These are phyloP conservation scores for Telfairia occidentalis DNA, from an alignment of 331 rosid genomes.

Conservation along the genomic window DNA sequence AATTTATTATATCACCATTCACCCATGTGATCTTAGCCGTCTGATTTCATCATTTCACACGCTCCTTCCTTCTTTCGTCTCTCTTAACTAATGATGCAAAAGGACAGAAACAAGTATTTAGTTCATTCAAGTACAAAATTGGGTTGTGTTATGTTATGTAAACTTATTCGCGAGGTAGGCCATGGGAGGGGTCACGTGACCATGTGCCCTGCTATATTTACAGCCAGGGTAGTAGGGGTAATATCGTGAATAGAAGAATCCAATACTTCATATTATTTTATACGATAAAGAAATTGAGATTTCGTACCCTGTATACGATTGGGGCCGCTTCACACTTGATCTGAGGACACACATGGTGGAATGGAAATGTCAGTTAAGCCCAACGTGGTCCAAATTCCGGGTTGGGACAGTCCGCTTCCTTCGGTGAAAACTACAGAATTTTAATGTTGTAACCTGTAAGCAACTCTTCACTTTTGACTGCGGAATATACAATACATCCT, in stretches of 20 bases:
- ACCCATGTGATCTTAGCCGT: slow-evolving; percentile 1
- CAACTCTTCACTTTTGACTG: not conserved
- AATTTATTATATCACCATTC: no score
- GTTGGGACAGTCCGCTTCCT: not conserved
- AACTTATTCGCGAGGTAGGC: not conserved
- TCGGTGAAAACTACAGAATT: not conserved
- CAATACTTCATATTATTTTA: not conserved
- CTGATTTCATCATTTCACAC: not conserved
- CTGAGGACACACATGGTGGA: not conserved
- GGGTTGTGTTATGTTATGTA: not conserved
- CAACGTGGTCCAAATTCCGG: not conserved
- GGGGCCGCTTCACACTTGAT: not conserved
- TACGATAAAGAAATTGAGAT: not conserved
- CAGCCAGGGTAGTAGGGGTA: not conserved
- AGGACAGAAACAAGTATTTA: not conserved
- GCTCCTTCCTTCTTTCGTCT: not conserved
- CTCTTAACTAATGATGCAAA: not conserved
- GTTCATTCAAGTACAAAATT: not conserved
- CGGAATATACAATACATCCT: not conserved
- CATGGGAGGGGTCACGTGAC: not conserved
- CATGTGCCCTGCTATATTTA: not conserved
- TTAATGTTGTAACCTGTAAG: not conserved
- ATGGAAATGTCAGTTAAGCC: not conserved
- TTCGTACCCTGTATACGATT: not conserved
- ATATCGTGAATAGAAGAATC: not conserved